phyloP scores from a whole-genome alignment of 2,329 filamentous ascomycete species.

The Bipolaris sorokiniana region DNA sequence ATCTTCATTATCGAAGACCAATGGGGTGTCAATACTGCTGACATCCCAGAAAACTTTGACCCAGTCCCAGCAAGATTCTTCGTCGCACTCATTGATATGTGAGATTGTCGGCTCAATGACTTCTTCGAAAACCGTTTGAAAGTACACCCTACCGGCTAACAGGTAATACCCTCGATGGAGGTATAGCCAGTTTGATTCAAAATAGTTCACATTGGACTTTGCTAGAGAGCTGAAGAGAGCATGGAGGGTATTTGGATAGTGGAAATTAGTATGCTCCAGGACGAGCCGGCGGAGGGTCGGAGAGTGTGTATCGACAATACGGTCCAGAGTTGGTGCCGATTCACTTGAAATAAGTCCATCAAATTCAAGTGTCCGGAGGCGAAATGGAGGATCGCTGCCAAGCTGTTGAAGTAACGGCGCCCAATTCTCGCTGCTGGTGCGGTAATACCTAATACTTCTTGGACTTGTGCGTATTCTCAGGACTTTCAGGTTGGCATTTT shows the following conservation, averaged over 20 bases:
- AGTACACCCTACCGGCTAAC: neutral
- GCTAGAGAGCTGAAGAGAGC: conserved; percentile 8
- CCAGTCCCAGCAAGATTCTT: conserved; percentile 7
- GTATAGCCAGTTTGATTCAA: neutral
- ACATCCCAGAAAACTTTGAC: neutral
- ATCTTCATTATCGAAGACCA: neutral
- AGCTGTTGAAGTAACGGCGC: conserved; percentile 3
- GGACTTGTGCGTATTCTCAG: neutral
- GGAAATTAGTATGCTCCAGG: conserved; percentile 9
- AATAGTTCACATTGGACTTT: conserved; percentile 4
- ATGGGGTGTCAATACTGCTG: neutral
- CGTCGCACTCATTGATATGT: neutral
- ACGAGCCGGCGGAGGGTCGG: conserved; percentile 4
- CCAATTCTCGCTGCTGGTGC: neutral
- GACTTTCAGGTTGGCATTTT: neutral
- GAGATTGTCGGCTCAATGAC: neutral
- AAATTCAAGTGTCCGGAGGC: conserved; percentile 10
- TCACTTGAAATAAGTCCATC: conserved; percentile 12
- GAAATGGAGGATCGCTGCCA: conserved; percentile 8
- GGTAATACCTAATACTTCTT: neutral
- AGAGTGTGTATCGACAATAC: conserved; percentile 6
- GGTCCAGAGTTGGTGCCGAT: conserved; percentile 8
- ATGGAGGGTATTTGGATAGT: conserved; percentile 10
- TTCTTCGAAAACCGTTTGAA: neutral
- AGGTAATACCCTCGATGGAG: neutral